These are phyloP conservation scores for Eimeria sp. DNA, from an alignment of 169 alveolate genomes.

Conservation along the genomic window DNA sequence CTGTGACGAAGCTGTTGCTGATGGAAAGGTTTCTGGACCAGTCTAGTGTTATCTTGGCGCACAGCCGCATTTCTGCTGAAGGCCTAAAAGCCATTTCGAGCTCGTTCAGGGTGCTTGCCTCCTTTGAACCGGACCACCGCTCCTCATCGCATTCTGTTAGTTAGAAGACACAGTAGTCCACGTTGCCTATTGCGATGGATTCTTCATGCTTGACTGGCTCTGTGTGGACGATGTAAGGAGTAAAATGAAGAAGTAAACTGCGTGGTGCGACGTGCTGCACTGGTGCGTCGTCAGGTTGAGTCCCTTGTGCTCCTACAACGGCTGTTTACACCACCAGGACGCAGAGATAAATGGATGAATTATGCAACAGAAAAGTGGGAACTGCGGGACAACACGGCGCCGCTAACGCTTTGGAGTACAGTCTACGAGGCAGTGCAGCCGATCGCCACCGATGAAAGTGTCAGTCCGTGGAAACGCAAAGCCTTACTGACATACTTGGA, in stretches of 20 bases:
- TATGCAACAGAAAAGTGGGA: not conserved
- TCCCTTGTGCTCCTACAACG: not conserved
- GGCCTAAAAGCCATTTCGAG: not conserved
- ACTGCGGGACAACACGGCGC: not conserved
- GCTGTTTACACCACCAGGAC: constrained; percentile 17
- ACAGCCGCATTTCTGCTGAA: constrained; percentile 23
- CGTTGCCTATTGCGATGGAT: not conserved
- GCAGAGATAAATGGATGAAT: not conserved
- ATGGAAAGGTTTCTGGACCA: constrained; percentile 6
- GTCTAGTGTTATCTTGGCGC: not conserved
- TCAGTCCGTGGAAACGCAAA: not conserved
- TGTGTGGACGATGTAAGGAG: not conserved
- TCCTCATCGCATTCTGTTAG: constrained; percentile 35
- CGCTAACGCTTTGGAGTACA: not conserved
- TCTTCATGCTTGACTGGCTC: not conserved
- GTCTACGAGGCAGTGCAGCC: not conserved
- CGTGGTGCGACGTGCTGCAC: not conserved
- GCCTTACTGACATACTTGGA: constrained; percentile 3
- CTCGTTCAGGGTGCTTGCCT: not conserved
- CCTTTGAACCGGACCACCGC: not conserved
- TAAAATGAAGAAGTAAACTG: not conserved
- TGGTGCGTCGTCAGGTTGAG: not conserved
- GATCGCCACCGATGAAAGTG: constrained; percentile 4
- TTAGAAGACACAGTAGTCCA: not conserved
- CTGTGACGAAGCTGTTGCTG: constrained; percentile 41